Base-by-base conservation (phyloP, 257 asterid species). In the Leptodermis oblonga region DNA sequence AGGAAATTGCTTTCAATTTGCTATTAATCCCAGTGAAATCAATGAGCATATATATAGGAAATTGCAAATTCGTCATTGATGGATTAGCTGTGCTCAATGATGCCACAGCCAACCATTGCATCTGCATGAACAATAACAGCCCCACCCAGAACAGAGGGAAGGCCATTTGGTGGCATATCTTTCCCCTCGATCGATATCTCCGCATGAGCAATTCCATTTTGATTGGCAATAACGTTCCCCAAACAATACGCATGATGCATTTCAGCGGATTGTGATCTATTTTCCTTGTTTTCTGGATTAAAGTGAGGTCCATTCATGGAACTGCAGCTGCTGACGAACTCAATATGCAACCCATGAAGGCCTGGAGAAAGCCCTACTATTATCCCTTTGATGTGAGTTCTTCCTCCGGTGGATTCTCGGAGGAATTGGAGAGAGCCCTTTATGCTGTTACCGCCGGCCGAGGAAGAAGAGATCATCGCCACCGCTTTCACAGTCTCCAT, bases 101-200 rank as follows among this genome's bases (percentile, higher is more conserved):
- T 53, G 11, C 59, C 59, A 53, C 59, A 53, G n/a, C 30, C 59
- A 23, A 53, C 28, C 59, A 9, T 53, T 53, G 23, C 59, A 53
- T 85, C 94, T 68, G 98, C 96, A 76, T 89, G 98, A 70, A 92
- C 88, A n/a, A 92, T 96, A 69, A 89, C 89, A 17, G 96, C 95
- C 68, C 95, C 84, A 70, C 98, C 96, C 73, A 89, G 70, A 68
- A 92, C 89, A 46, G 98, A 89, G 78, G 89, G 81, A 41, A 66
- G 83, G 53, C 96, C 98, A 17, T 63, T 82, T 48, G 87, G 86
- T 0, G 89, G 86, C 74, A 92, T 87, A 95, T 87, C 77, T 20
- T 56, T 73, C 81, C 86, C 92, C 48, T 69, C 76, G 51, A 87
- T 80, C 18, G 89, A 87, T 43, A 89, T 58, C 73, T 86, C 85